Percentiles rank a stretch among this genome's conserved stretches.
Conservation (phyloP, 441 rosid genomes). For the Capsella rubella region DNA sequence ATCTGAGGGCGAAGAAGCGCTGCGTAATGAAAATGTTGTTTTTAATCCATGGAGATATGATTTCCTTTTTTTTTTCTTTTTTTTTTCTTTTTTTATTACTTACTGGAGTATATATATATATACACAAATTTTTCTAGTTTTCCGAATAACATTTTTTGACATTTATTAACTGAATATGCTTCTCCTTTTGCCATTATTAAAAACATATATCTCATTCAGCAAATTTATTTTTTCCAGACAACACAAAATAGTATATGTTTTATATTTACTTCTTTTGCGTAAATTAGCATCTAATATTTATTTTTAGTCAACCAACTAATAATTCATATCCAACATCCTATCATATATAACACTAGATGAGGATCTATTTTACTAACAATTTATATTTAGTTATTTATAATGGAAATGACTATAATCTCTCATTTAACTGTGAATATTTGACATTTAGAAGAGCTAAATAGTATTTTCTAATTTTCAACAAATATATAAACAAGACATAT, state of each 20-base stretch:
- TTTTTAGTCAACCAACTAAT: background rate
- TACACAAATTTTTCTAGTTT: background rate
- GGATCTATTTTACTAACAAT: background rate
- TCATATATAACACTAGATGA: background rate
- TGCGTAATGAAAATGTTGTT: slow-evolving; percentile 36
- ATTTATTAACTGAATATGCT: slow-evolving; percentile 9
- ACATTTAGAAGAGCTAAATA: background rate
- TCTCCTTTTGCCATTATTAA: background rate
- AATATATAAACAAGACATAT: background rate
- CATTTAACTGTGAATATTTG: background rate
- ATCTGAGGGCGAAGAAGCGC: slow-evolving; percentile 52
- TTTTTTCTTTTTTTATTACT: background rate
- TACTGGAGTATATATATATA: background rate
- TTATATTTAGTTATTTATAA: background rate
- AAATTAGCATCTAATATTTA: slow-evolving; percentile 11
- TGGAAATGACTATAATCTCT: background rate
- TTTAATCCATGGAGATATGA: slow-evolving; percentile 46
- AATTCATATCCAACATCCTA: slow-evolving; percentile 1
- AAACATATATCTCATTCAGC: background rate
- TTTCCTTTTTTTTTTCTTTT: background rate
- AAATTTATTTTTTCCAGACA: background rate
- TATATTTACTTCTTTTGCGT: background rate
- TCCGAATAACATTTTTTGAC: background rate
- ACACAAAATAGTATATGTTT: too few relatives aligned
- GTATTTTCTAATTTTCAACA: too few relatives aligned